Evolutionary conservation across 305 asterid genomes (phyloP).

Genomic region (Fraxinus ornus): DNA sequence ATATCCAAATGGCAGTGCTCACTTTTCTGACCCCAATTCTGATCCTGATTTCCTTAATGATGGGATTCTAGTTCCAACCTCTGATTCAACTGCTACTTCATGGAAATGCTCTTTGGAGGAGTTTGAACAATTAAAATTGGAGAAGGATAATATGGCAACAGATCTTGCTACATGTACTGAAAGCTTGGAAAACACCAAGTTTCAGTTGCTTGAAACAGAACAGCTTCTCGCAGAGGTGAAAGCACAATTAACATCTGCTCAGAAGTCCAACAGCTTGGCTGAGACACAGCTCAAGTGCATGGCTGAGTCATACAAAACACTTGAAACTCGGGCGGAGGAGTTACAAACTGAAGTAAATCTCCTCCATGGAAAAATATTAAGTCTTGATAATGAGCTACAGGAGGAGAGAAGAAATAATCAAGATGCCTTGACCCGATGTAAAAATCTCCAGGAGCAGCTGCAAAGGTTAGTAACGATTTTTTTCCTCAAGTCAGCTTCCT

Average conservation of each 20-base stretch:
- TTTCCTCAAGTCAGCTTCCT: neutral
- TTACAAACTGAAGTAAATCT: constrained; percentile 65
- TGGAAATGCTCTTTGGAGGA: constrained; percentile 90
- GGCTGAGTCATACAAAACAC: constrained; percentile 91
- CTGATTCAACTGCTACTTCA: constrained; percentile 56
- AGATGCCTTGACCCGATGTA: constrained; percentile 57
- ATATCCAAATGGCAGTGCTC: constrained; percentile 47
- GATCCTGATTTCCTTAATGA: constrained; percentile 80
- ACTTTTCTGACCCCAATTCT: constrained; percentile 74
- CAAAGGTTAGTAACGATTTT: constrained; percentile 49
- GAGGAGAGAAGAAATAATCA: constrained; percentile 68
- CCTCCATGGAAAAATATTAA: constrained; percentile 58
- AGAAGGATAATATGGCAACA: constrained; percentile 59
- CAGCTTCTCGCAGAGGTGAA: constrained; percentile 68
- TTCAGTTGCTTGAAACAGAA: constrained; percentile 69
- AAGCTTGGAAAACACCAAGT: constrained; percentile 61
- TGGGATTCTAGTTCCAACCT: constrained; percentile 73
- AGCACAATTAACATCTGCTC: constrained; percentile 72
- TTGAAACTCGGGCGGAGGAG: constrained; percentile 75
- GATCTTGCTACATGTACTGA: constrained; percentile 64
- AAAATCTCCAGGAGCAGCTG: constrained; percentile 70
- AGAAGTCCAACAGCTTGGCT: constrained; percentile 74
- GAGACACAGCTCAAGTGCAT: constrained; percentile 98
- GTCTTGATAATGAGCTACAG: constrained; percentile 62
- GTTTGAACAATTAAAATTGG: constrained; percentile 76